phyloP scores from a whole-genome alignment of 2,329 filamentous ascomycete genomes.

The Botrytis deweyae region DNA sequence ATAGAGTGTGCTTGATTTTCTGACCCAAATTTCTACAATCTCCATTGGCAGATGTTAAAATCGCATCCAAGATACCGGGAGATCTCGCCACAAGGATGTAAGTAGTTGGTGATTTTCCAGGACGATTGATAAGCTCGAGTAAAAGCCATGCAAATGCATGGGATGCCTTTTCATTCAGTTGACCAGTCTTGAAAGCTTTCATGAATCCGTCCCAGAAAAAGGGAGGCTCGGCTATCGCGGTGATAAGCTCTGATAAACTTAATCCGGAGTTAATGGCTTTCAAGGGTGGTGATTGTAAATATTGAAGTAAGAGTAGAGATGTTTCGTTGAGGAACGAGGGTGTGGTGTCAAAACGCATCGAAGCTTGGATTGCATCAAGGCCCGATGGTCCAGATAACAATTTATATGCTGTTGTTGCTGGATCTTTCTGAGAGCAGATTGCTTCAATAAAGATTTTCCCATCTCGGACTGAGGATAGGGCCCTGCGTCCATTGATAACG shows the following conservation, averaged over 20 bases:
- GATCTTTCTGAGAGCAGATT: constrained; percentile 45
- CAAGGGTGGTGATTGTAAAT: constrained; percentile 38
- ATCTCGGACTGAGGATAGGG: constrained; percentile 42
- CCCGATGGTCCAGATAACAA: constrained; percentile 42
- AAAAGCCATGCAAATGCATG: constrained; percentile 46
- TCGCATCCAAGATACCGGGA: constrained; percentile 30
- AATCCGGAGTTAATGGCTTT: constrained; percentile 30
- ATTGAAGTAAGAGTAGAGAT: constrained; percentile 39
- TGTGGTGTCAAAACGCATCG: constrained; percentile 47
- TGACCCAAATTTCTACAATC: constrained; percentile 41
- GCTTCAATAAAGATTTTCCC: constrained; percentile 50
- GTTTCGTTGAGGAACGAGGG: constrained; percentile 46
- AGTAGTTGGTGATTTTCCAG: constrained; percentile 29
- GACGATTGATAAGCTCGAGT: constrained; percentile 46
- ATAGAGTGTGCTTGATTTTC: constrained; percentile 45
- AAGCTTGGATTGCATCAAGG: constrained; percentile 42
- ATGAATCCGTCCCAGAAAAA: constrained; percentile 48
- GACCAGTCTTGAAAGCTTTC: constrained; percentile 33
- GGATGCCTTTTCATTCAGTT: constrained; percentile 36
- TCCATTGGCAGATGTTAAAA: constrained; percentile 29
- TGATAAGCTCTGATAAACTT: constrained; percentile 47
- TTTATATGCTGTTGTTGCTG: constrained; percentile 43
- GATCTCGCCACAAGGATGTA: constrained; percentile 37
- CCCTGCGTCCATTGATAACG: constrained; percentile 43
- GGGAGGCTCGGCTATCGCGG: constrained; percentile 50